These are phyloP conservation scores for Trypanosoma boissoni DNA, from an alignment of 208 protist species.

Conservation along the genomic window DNA sequence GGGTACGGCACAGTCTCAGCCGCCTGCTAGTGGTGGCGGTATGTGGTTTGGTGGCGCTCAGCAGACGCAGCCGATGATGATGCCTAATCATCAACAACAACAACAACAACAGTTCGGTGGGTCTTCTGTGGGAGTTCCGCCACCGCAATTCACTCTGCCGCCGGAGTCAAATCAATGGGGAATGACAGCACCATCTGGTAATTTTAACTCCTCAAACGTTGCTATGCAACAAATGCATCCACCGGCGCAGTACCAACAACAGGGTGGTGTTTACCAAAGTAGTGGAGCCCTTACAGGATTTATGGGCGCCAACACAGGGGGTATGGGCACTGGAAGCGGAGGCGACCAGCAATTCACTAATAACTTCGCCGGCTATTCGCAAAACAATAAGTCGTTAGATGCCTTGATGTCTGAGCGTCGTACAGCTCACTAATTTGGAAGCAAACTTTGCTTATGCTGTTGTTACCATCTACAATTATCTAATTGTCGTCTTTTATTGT, in stretches of 20 bases:
- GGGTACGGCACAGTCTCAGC: neutral
- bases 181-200: neutral
- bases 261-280: too few relatives aligned
- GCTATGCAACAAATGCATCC: neutral
- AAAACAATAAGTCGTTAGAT: constrained; percentile 13
- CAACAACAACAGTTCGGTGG: constrained; percentile 14
- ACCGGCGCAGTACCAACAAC: too few relatives aligned
- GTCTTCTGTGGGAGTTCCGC: constrained; percentile 11
- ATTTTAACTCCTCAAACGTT: neutral
- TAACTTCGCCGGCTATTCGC: neutral
- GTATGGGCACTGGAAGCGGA: neutral
- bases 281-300: neutral
- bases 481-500: neutral
- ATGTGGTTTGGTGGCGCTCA: neutral
- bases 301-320: neutral
- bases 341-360: constrained; percentile 23
- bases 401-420: constrained; percentile 23
- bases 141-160: constrained; percentile 7
- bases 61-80: constrained; percentile 18
- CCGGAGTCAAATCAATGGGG: neutral
- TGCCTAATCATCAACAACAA: constrained; percentile 28
- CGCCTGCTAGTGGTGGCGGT: neutral
- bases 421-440: constrained; percentile 4
- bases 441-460: constrained; percentile 5
- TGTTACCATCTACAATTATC: neutral